These are phyloP conservation scores for Lachancea kluyveri DNA, from an alignment of 805 yeast genomes.

Conservation along the genomic window DNA sequence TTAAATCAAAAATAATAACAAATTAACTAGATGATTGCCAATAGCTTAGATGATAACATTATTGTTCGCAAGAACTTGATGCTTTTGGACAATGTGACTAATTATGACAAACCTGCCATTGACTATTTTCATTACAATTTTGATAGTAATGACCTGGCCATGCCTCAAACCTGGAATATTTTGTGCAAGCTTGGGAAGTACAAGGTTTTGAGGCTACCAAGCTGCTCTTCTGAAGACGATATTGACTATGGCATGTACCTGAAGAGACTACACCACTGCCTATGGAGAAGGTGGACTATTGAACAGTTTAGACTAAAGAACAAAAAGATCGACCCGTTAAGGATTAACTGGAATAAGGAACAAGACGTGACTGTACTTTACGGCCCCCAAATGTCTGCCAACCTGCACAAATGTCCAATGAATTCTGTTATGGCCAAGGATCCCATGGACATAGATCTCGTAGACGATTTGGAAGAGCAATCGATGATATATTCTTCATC, in stretches of 20 bases:
- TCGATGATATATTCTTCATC: conserved; percentile 15
- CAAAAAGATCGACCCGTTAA: conserved; percentile 70
- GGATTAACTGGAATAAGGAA: conserved; percentile 91
- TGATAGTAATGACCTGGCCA: conserved; percentile 6
- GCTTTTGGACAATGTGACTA: conserved; percentile 29
- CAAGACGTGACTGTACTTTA: conserved; percentile 92
- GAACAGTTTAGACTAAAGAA: conserved; percentile 51
- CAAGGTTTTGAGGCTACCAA: conserved; percentile 26
- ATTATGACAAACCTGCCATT: conserved; percentile 23
- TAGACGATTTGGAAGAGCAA: conserved; percentile 1
- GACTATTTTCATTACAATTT: conserved; percentile 27
- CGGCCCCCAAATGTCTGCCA: conserved; percentile 54
- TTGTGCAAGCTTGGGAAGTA: conserved; percentile 19
- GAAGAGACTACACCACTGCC: conserved; percentile 65
- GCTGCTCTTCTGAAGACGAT: conserved; percentile 31
- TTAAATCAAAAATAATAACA: too few species aligned
- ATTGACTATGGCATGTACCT: conserved; percentile 28
- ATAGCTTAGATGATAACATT: conserved; percentile 27
- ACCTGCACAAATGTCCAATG: not conserved
- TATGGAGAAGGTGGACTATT: conserved; percentile 96
- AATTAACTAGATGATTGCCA: conserved; percentile 3
- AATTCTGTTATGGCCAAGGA: conserved; percentile 1
- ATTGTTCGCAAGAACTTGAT: conserved; percentile 24
- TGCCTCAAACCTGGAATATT: conserved; percentile 17
- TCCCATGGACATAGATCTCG: conserved; percentile 4